phyloP scores from a whole-genome alignment of 2,329 filamentous ascomycete genomes.

The Dothiorella sarmentorum region DNA sequence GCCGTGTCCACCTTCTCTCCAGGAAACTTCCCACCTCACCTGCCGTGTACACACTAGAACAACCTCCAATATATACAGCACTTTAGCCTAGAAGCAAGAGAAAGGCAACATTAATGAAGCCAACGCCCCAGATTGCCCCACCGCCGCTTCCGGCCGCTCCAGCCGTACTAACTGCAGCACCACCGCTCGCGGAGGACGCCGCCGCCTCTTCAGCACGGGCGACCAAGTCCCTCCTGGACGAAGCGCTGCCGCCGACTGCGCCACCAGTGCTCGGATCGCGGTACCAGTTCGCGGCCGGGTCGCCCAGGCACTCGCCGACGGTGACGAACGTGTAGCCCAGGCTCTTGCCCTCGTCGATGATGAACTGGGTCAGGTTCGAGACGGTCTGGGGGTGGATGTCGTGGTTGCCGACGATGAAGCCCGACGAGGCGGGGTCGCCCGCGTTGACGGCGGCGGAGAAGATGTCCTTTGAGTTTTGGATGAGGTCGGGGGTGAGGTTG shows the following conservation, averaged over 20 bases:
- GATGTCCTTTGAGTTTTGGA: constrained; percentile 13
- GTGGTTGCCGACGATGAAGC: constrained; percentile 37
- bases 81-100: not conserved
- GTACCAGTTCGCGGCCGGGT: constrained; percentile 54
- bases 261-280: constrained; percentile 22
- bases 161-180: not conserved
- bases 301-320: constrained; percentile 56
- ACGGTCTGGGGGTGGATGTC: constrained; percentile 53
- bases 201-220: not conserved
- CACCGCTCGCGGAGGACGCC: not conserved
- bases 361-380: constrained; percentile 45
- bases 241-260: not conserved
- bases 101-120: not conserved
- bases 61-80: not conserved
- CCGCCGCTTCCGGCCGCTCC: constrained; percentile 2
- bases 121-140: not conserved
- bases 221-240: not conserved
- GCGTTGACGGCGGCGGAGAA: not conserved
- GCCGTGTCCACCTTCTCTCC: too few relatives aligned
- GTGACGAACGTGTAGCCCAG: constrained; percentile 43
- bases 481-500: constrained; percentile 17
- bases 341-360: constrained; percentile 40
- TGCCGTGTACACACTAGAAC: not conserved
- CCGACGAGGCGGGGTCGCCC: not conserved
- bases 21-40: too few relatives aligned